A percentile compares a stretch with the other conserved stretches of the same genome.
These are phyloP conservation scores for Phytophthora aleatoria DNA, from an alignment of 352 stramenopile species.

Conservation along the genomic window DNA sequence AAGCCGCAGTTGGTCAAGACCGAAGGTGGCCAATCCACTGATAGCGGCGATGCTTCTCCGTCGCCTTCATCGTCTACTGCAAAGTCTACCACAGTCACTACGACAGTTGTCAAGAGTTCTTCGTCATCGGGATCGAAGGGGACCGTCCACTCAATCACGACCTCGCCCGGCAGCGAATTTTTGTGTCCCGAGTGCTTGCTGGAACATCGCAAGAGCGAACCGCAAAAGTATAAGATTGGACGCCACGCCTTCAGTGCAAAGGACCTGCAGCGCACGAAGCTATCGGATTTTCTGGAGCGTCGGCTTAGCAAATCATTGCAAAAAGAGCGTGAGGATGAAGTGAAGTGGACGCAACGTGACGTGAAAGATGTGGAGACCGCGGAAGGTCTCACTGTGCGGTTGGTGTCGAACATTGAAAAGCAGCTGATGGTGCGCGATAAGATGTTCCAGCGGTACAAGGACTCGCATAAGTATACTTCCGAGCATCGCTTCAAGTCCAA, in stretches of 20 bases:
- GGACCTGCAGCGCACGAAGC: slow-evolving; percentile 93
- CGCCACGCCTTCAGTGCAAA: slow-evolving; percentile 93
- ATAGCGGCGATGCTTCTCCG: slow-evolving; percentile 29
- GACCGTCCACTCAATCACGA: slow-evolving; percentile 74
- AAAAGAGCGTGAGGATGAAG: slow-evolving; percentile 86
- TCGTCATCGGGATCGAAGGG: slow-evolving; percentile 34
- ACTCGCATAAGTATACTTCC: slow-evolving; percentile 88
- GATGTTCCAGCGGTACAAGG: slow-evolving; percentile 95
- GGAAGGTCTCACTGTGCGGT: slow-evolving; percentile 92
- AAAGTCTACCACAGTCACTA: slow-evolving; percentile 34
- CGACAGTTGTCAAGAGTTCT: slow-evolving; percentile 35
- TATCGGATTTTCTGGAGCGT: slow-evolving; percentile 95
- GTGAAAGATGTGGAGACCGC: slow-evolving; percentile 92
- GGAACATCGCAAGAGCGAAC: slow-evolving; percentile 81
- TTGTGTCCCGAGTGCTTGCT: slow-evolving; percentile 96
- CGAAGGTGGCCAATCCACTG: slow-evolving; percentile 37
- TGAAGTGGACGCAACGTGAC: slow-evolving; percentile 78
- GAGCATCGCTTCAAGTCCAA: slow-evolving; percentile 96
- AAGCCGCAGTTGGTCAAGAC: slow-evolving; percentile 76
- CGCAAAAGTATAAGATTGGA: slow-evolving; percentile 82
- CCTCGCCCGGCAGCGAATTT: slow-evolving; percentile 81
- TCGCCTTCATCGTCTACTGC: slow-evolving; percentile 25
- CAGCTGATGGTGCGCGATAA: slow-evolving; percentile 95
- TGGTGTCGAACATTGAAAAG: slow-evolving; percentile 97
- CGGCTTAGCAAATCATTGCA: slow-evolving; percentile 91